Evolutionary conservation across 257 asterid species (phyloP).

Genomic region (Handroanthus guayacan): DNA sequence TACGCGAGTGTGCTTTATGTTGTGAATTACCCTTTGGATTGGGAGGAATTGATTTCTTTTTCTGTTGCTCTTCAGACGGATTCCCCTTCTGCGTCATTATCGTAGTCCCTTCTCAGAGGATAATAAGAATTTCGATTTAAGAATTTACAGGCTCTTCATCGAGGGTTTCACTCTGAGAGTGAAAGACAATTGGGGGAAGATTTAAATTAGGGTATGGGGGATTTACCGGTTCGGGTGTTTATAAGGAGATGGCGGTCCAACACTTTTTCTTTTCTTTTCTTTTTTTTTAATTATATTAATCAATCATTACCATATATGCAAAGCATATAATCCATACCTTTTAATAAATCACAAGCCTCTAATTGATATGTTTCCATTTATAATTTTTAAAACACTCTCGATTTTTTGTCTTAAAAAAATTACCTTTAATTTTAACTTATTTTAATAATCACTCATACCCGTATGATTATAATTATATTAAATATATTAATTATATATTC

Average conservation of each 20-base stretch:
- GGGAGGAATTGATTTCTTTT: conserved; percentile 71
- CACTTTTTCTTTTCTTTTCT: background rate
- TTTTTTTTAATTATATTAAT: too few relatives aligned
- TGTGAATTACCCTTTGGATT: conserved; percentile 68
- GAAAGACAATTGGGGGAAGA: background rate
- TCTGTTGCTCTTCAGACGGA: conserved; percentile 78
- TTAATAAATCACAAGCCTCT: too few relatives aligned
- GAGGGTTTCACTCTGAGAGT: background rate
- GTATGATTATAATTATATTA: too few relatives aligned
- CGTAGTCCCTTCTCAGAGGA: background rate
- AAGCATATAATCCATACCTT: too few relatives aligned
- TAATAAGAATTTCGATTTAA: conserved; percentile 8
- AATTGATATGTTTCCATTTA: too few relatives aligned
- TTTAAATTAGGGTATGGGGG: background rate
- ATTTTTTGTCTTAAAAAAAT: too few relatives aligned
- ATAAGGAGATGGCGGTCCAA: conserved; percentile 15
- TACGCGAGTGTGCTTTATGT: background rate
- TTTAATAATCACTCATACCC: too few relatives aligned
- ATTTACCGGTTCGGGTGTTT: conserved; percentile 3
- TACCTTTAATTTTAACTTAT: too few relatives aligned
- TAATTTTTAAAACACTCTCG: too few relatives aligned
- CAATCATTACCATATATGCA: too few relatives aligned
- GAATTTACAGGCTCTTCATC: conserved; percentile 26
- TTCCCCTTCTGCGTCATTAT: conserved; percentile 76
- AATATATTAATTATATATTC: too few relatives aligned